Percentiles rank a stretch among this genome's conserved stretches.
Evolutionary conservation across 2,329 filamentous ascomycete species (phyloP).

Genomic region (Penicillium sp.): DNA sequence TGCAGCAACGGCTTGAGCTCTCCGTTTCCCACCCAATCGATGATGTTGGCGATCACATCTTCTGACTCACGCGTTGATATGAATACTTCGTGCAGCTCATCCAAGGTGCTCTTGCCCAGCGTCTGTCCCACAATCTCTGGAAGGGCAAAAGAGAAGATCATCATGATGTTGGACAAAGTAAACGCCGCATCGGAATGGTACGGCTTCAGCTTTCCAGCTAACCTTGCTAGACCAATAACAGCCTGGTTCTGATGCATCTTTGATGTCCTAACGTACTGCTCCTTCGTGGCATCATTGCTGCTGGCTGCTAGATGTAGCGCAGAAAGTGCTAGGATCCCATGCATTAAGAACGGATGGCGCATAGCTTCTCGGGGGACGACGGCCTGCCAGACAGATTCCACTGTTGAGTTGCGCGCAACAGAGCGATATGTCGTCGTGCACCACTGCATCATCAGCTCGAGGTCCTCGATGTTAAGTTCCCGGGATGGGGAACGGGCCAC

Average conservation of each 20-base stretch:
- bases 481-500: conserved; percentile 1
- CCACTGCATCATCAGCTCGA: conserved; percentile 44
- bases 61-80: conserved; percentile 37
- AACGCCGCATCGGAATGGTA: conserved; percentile 43
- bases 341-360: conserved; percentile 35
- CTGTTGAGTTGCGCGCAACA: conserved; percentile 30
- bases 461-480: conserved; percentile 34
- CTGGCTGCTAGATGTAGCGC: conserved; percentile 37
- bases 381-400: conserved; percentile 38
- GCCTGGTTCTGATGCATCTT: conserved; percentile 35
- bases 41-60: conserved; percentile 29
- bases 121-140: conserved; percentile 23
- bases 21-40: conserved; percentile 30
- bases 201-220: conserved; percentile 26
- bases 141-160: conserved; percentile 42
- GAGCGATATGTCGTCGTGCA: conserved; percentile 40
- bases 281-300: conserved; percentile 22
- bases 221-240: conserved; percentile 30
- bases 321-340: conserved; percentile 42
- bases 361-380: conserved; percentile 38
- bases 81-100: conserved; percentile 39
- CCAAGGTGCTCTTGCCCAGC: conserved; percentile 24
- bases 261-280: conserved; percentile 34
- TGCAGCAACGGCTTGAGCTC: conserved; percentile 35
- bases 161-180: conserved; percentile 39